Base-by-base conservation (phyloP, 192 early-diverging fungal genomes). In the Podila horticola region DNA sequence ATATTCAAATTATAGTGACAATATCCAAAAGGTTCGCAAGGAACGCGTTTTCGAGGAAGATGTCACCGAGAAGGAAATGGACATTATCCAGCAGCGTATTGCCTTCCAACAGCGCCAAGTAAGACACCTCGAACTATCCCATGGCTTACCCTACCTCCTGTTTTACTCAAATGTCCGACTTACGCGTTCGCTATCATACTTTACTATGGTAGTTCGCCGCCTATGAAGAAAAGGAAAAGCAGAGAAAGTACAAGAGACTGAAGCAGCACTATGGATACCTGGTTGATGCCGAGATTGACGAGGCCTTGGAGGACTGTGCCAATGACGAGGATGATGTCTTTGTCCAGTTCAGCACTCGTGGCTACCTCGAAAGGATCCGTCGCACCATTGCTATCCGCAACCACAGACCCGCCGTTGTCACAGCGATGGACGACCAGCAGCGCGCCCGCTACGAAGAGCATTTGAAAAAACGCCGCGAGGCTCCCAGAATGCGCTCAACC, bases 311-410 rank as follows among this genome's bases (percentile, higher is more conserved):
- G 66, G 94, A 97, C 72, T 91, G 91, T 72, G 85, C 85, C 29
- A 88, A 95, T 71, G 93, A 98, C 63, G 96, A 97, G 83, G 96
- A 97, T 62, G 90, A 96, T 74, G 91, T 92, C n/a, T 95, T 98
- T 74, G 88, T 93, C 50, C 92, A 94, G 68, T 91, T 97, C 62
- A 94, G 95, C 49, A 88, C 91, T 30, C 87, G 86, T 12, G 92
- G 93, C 3, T 95, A 97, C 72, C 71, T 94, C 69, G 67, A 86
- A 64, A 87, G 84, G 69, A 89, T 94, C 66, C 89, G 94, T 61
- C 90, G 88, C 63, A 84, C 74, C 1, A 93, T 95, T 76, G 93
- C 94, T 13, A 82, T 88, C 64, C 87, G 90, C 45, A 83, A 92
- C 74, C 81, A 81, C 57, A 77, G 71, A 52, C 70, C 79, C 71